phyloP scores from a whole-genome alignment of 371 early-diverging fungal species.

The Massospora cicadina region DNA sequence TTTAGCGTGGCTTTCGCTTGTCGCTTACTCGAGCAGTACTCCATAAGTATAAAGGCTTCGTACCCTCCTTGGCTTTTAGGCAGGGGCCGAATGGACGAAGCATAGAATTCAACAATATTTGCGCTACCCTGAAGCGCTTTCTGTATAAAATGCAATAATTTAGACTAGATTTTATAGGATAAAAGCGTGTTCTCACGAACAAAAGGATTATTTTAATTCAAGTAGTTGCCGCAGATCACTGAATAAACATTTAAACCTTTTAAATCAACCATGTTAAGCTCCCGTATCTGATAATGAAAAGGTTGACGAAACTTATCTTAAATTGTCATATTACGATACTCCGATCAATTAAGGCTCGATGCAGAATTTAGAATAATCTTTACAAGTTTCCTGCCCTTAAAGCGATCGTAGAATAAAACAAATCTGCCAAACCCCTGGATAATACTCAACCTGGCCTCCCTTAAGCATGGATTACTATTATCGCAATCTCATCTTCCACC shows the following conservation, averaged over 20 bases:
- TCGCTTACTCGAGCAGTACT: slow-evolving; percentile 57
- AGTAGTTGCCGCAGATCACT: no score
- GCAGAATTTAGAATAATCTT: no score
- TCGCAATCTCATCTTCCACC: neutral
- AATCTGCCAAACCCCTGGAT: no score
- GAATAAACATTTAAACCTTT: no score
- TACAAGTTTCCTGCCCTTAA: no score
- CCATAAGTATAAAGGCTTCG: slow-evolving; percentile 75
- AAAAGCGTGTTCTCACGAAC: neutral
- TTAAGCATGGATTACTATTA: slow-evolving; percentile 11
- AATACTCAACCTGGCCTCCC: no score
- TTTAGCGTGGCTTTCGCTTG: slow-evolving; percentile 4
- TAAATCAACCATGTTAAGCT: no score
- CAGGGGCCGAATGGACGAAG: slow-evolving; percentile 40
- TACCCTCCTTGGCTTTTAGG: slow-evolving; percentile 31
- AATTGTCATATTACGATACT: no score
- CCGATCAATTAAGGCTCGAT: no score
- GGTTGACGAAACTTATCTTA: no score
- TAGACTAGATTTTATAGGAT: neutral
- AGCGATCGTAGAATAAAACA: no score
- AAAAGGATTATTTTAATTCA: neutral
- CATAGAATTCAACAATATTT: slow-evolving; percentile 63
- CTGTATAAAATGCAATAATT: slow-evolving; percentile 18
- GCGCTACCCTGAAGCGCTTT: slow-evolving; percentile 53
- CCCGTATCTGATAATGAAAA: no score